These are phyloP conservation scores for Carex pumila DNA, from an alignment of 176 grass and related monocot species.

Conservation along the genomic window DNA sequence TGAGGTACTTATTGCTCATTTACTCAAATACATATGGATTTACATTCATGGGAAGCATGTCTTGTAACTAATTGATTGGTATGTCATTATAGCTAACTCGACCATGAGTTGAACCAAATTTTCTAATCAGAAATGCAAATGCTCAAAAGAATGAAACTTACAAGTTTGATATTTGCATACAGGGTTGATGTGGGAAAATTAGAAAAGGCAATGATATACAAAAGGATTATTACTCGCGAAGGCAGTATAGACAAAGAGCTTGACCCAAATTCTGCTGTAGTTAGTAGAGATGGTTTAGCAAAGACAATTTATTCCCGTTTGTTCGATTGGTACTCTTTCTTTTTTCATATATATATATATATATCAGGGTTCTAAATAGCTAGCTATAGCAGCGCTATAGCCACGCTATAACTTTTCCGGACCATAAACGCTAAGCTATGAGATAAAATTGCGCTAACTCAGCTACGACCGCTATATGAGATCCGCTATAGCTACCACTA, in stretches of 20 bases:
- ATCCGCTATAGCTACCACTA: no score
- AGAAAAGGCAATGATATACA: constrained; percentile 75
- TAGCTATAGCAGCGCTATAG: no score
- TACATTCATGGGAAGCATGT: neutral
- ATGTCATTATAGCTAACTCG: neutral
- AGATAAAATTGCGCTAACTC: no score
- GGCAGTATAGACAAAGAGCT: constrained; percentile 85
- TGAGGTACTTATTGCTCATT: constrained; percentile 53
- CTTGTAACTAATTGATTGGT: constrained; percentile 1
- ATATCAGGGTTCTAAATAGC: no score
- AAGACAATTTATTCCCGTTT: constrained; percentile 81
- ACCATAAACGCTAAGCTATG: no score
- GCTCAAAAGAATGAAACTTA: neutral
- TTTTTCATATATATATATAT: neutral
- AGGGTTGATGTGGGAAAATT: constrained; percentile 75
- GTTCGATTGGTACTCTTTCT: constrained; percentile 74
- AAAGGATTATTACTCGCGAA: constrained; percentile 91
- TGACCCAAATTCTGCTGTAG: constrained; percentile 68
- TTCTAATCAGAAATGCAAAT: neutral
- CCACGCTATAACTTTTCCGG: no score
- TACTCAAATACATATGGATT: neutral
- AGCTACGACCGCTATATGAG: no score
- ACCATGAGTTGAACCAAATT: neutral
- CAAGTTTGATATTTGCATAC: constrained; percentile 17
- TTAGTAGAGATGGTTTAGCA: constrained; percentile 91